phyloP scores from a whole-genome alignment of 2,329 filamentous ascomycete species.

The Penicillium janthinellum region DNA sequence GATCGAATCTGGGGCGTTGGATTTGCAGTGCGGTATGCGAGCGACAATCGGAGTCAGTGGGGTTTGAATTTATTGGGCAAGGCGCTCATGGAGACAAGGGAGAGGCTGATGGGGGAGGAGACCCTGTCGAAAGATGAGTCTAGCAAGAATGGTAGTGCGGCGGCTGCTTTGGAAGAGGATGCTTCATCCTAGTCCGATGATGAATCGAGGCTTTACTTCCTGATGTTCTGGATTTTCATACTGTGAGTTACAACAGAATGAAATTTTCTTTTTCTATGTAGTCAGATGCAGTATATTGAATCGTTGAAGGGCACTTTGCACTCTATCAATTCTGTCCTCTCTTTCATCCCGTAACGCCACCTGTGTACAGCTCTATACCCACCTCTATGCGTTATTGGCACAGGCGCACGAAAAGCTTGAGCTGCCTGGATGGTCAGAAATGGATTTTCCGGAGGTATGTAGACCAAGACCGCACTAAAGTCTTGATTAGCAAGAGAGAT shows the following conservation, averaged over 20 bases:
- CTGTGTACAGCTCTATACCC: not conserved
- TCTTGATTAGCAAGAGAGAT: not conserved
- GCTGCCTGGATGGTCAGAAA: constrained; percentile 34
- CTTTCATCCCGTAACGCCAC: not conserved
- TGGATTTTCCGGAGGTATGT: constrained; percentile 37
- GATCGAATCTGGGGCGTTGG: constrained; percentile 1
- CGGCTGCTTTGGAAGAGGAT: no score
- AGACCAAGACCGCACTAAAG: constrained; percentile 36
- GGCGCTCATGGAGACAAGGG: not conserved
- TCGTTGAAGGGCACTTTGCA: not conserved
- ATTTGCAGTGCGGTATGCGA: not conserved
- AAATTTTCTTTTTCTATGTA: not conserved
- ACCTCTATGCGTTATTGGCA: constrained; percentile 25
- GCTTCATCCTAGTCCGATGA: no score
- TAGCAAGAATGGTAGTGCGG: no score
- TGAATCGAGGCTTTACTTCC: not conserved
- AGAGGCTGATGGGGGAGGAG: not conserved
- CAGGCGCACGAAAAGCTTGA: constrained; percentile 33
- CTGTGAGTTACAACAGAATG: not conserved
- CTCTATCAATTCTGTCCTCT: not conserved
- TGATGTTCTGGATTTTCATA: no score
- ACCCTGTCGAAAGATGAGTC: not conserved
- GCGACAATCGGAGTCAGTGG: not conserved
- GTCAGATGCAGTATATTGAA: not conserved
- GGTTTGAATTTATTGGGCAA: not conserved